Evolutionary conservation across 108 stramenopile genomes (phyloP), one percentile per base, ranked within the genome.

Genomic region (Chaetoceros muelleri): DNA sequence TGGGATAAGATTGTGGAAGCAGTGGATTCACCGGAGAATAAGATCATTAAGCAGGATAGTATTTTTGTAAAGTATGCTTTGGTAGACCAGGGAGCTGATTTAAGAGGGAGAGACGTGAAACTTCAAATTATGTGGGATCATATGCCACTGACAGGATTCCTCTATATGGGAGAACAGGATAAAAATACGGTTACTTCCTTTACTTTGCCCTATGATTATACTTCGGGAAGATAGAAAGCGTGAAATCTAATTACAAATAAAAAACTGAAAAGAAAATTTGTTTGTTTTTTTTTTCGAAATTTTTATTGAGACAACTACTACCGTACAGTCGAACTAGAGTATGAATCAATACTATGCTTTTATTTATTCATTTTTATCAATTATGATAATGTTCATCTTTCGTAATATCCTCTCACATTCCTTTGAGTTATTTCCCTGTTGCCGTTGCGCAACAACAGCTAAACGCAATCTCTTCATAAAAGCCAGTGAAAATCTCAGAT

Each of bases 1-100:
- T 96, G 95, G 94, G 98, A 98, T 76, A 90, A 90, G 48, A 95
- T 98, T 67, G 74, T 98, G 45, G 90, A 96, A 66, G 70, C 84
- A 2, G 72, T 60, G 10, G 74, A 84, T 55, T 53, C 62, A 16
- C 58, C 76, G 2, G 67, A 78, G 28, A 79, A 84, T 5, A 90
- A 88, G 45, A 52, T 70, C 19, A 61, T 96, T 22, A 57, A 93
- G 20, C 61, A 90, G 57, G 48, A 75, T 10, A 90, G 94, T 63
- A 74, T 88, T 19, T 94, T 93, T 73, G 89, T 98, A 44, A 96
- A 98, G 62, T 98, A 98, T 61, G 93, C 89, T 0, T 76, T 98
- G 61, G 92, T 96, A 0, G 95, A 96, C 73, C 95, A 96, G 78
- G 87, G 79, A n/a, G 75, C 75, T 44, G 92, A 95, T 30, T 75